Conservation (phyloP, 257 asterid species). For the Jaltomata sinuosa region DNA sequence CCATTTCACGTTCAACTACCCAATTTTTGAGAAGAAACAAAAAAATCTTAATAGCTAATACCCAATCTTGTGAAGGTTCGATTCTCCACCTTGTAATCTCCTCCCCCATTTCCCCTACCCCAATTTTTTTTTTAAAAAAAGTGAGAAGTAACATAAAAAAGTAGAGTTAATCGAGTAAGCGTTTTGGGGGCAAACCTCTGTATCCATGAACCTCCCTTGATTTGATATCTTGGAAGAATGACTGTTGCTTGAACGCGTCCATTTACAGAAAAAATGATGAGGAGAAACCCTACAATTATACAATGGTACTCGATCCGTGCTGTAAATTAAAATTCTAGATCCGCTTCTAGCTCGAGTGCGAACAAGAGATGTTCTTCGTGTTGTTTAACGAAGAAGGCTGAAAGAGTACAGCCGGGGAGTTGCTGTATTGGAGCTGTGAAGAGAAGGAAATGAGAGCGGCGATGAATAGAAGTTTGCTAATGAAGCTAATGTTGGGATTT, state of each 20-base stretch:
- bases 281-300: not conserved
- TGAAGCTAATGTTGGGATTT: not conserved
- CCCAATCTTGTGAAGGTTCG: too few relatives aligned
- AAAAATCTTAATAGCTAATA: too few relatives aligned
- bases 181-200: conserved; percentile 37
- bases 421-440: not conserved
- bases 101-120: too few relatives aligned
- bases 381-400: not conserved
- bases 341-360: not conserved
- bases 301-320: not conserved
- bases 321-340: not conserved
- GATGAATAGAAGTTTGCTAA: not conserved
- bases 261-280: conserved; percentile 2
- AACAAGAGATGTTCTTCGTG: not conserved
- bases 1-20: not conserved
- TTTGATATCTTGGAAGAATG: conserved; percentile 66
- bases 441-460: not conserved
- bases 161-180: not conserved
- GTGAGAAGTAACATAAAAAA: not conserved
- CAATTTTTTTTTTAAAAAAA: too few relatives aligned
- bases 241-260: conserved; percentile 33
- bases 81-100: too few relatives aligned
- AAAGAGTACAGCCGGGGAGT: not conserved
- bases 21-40: too few relatives aligned
- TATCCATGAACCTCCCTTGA: conserved; percentile 77